These are phyloP conservation scores for Umbilicaria muhlenbergii DNA, from an alignment of 495 filamentous ascomycete genomes.

Conservation along the genomic window DNA sequence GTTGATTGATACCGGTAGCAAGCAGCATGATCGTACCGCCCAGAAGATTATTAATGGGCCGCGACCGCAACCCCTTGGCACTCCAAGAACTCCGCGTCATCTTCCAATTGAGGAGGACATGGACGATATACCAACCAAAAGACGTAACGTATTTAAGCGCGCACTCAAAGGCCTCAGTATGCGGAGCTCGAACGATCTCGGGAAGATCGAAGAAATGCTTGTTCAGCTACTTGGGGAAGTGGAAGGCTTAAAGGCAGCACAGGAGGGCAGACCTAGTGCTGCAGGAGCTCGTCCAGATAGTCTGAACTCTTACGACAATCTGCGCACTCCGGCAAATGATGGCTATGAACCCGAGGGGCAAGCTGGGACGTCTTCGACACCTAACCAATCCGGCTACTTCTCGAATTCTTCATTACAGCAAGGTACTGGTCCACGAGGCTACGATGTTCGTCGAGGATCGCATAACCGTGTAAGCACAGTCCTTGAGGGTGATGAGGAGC, in stretches of 20 bases:
- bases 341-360: slow-evolving; percentile 76
- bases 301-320: slow-evolving; percentile 21
- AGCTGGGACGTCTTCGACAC: slow-evolving; percentile 59
- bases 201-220: slow-evolving; percentile 90
- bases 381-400: slow-evolving; percentile 63
- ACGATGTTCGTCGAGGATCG: slow-evolving; percentile 45
- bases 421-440: slow-evolving; percentile 36
- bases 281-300: slow-evolving; percentile 20
- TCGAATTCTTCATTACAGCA: slow-evolving; percentile 50
- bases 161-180: slow-evolving; percentile 77
- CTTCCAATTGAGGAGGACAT: slow-evolving; percentile 44
- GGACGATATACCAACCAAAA: slow-evolving; percentile 65
- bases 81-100: slow-evolving; percentile 10
- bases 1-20: slow-evolving; percentile 68
- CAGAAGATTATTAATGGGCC: slow-evolving; percentile 75
- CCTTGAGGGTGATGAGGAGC: slow-evolving; percentile 60
- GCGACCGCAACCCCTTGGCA: slow-evolving; percentile 59
- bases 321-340: slow-evolving; percentile 19
- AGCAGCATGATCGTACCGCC: slow-evolving; percentile 69
- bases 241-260: slow-evolving; percentile 61
- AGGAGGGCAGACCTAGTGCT: slow-evolving; percentile 20
- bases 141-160: slow-evolving; percentile 76
- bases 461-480: slow-evolving; percentile 80
- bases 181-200: slow-evolving; percentile 74
- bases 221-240: slow-evolving; percentile 83